Evolutionary conservation across 495 filamentous ascomycete species (phyloP), one percentile per base, ranked within the genome.

Genomic region (Chaetomium tenue): DNA sequence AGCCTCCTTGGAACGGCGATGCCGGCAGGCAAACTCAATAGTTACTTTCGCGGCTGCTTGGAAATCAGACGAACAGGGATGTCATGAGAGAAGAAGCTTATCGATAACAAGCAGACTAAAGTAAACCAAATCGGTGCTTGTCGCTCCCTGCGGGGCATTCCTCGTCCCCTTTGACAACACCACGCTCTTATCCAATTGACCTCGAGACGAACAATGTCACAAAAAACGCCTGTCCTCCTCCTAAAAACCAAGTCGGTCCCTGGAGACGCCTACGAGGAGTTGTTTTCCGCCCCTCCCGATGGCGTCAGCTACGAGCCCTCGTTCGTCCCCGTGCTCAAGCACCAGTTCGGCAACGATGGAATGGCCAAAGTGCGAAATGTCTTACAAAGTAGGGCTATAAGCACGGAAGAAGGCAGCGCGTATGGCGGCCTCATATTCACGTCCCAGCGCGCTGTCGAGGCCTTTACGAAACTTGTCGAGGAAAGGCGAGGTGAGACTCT

Each of bases 351-450:
- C 30, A 73, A 81, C 18, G 66, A 70, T 3, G 81, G 81, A 0
- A 70, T 84, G 72, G 63, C 71, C 52, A 68, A 66, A 37, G 70
- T 84, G 22, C 66, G 74, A 48, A 37, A 50, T 2, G 60, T 79
- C 5, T 70, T 85, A 33, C 59, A 66, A n/a, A 66, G 64, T 22
- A 70, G 68, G 26, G 53, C 65, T n/a, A 79, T 84, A 62, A 73
- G 68, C 40, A 66, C 23, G 3, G 30, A 63, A 50, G 39, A 61
- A 28, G 73, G 66, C 12, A 65, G 75, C 57, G 73, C 78, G 63
- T 96, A 96, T 75, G 91, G 91, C 15, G 93, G 91, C 1, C 72
- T 97, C 57, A 89, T 97, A 54, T 95, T 98, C 74, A 98, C 94
- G 0, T 96, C 91, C 20, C 95, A 98, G 72, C 85, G 95, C 22